Evolutionary conservation across 768 basidiomycete genomes (phyloP), one percentile per base, ranked within the genome.

Genomic region (Auricularia heimuer): DNA sequence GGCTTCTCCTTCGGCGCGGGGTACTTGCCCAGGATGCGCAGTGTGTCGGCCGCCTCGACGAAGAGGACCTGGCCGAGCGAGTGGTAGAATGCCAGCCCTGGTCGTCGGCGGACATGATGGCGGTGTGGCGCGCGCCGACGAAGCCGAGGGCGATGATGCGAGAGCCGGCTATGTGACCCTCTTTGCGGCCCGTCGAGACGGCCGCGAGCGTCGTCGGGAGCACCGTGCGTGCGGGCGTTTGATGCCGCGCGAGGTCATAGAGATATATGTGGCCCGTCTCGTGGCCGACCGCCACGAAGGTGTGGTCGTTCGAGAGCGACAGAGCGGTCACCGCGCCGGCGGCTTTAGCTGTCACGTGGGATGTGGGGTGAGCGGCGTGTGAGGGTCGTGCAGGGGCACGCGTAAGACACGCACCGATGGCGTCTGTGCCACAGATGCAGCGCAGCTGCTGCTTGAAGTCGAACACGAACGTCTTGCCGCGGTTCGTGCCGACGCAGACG

Each of bases 51-150:
- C 12, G 95, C 94, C 58, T 98, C 95, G 4, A 99, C 88, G 68
- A 97, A 97, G 14, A 98, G 80, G 11, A 98, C 88, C 73, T 92
- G 95, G 34, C 97, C 94, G 3, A 99, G 78, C 64, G 89, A 91
- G 75, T 98, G 95, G 73, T 92, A 97, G 75, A 99, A 99, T 0
- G 94, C 92, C 8, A 98, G 81, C 0, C 97, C 68, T 82, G 77
- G 65, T 96, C 91, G 72, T 98, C 97, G 2, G 92, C 90, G 3
- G 89, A 88, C 47, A 98, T 85, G 62, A 98, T 82, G 3, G 93
- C 94, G 2, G 97, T 98, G 70, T 97, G 96, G 47, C 96, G 82
- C 21, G 87, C 88, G 12, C 92, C 94, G 7, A 98, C 84, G 71
- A 99, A 99, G 35, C 85, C 87, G 54, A 99, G 77, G 71, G 80